These are phyloP conservation scores for Barnettozyma salicaria DNA, from an alignment of 805 yeast species.

Conservation along the genomic window DNA sequence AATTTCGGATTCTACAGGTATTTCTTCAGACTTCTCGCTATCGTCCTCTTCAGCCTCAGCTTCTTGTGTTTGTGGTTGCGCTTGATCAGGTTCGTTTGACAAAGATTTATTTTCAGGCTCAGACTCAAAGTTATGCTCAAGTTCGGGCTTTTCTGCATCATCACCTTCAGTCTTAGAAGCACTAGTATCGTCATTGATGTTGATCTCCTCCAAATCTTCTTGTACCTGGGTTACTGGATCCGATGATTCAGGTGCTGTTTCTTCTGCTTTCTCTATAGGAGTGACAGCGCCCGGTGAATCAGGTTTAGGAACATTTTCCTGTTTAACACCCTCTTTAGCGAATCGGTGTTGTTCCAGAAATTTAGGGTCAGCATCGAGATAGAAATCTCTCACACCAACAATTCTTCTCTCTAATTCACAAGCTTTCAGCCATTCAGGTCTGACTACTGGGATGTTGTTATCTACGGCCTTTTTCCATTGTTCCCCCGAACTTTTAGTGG, in stretches of 20 bases:
- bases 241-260: no score
- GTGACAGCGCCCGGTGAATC: background rate
- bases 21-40: no score
- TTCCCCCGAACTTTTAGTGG: conserved; percentile 62
- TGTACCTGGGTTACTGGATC: conserved; percentile 10
- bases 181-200: conserved; percentile 5
- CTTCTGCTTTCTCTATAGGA: background rate
- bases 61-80: background rate
- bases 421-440: conserved; percentile 96
- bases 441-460: conserved; percentile 83
- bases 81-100: background rate
- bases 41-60: no score
- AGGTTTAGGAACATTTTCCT: background rate
- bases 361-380: conserved; percentile 49
- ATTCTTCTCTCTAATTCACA: conserved; percentile 85
- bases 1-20: no score
- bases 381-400: conserved; percentile 88
- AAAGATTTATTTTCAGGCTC: background rate
- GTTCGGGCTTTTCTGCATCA: background rate
- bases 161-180: background rate
- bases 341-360: conserved; percentile 43
- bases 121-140: background rate
- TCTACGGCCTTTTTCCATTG: conserved; percentile 77
- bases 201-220: conserved; percentile 12
- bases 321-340: conserved; percentile 24